Base-by-base conservation (phyloP, 345 rosid genomes). In the Pugionium dolabratum region DNA sequence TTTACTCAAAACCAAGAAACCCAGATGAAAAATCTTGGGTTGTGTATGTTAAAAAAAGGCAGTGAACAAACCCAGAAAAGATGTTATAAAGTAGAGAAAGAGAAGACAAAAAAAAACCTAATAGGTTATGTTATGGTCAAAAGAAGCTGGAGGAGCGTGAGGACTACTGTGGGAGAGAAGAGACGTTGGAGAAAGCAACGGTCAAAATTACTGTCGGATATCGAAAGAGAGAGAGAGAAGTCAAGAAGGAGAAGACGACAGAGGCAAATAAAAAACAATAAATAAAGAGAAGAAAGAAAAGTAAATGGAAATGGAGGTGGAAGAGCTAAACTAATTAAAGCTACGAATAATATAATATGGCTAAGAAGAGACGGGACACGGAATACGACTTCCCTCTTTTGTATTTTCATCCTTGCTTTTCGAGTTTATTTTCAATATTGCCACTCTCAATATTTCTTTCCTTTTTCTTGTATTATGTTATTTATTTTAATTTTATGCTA, bases 101-200 rank as follows among this genome's bases (percentile, higher is more conserved):
- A 62, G 39, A 53, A 63, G 59, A 55, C 41, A 41, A 9, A 43
- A 36, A 35, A 42, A 33, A 58, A 29, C 28, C 49, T 42, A 58
- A 72, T 57, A 6, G 33, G 54, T 44, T 54, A 29, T 54, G 70
- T 31, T 31, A 44, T 44, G 64, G 72, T 59, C 58, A 66, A 66
- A 73, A 73, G 72, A 41, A 51, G 54, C 30, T 40, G n/a, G 49
- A 54, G 73, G 64, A 67, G 77, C 77, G 69, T 74, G 77, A 74
- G 63, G 68, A 60, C 60, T 28, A 37, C 58, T 44, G 68, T 53
- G 11, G 73, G 62, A 69, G 26, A 7, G 5, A 7, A 66, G 77
- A 74, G 77, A 74, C 73, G 73, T 74, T 74, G 73, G 69, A 49
- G 69, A 74, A 54, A 67, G 56, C 69, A 74, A 74, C 73, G 78